Base-by-base conservation (phyloP, 192 early-diverging fungal species). In the Coemansia erecta region DNA sequence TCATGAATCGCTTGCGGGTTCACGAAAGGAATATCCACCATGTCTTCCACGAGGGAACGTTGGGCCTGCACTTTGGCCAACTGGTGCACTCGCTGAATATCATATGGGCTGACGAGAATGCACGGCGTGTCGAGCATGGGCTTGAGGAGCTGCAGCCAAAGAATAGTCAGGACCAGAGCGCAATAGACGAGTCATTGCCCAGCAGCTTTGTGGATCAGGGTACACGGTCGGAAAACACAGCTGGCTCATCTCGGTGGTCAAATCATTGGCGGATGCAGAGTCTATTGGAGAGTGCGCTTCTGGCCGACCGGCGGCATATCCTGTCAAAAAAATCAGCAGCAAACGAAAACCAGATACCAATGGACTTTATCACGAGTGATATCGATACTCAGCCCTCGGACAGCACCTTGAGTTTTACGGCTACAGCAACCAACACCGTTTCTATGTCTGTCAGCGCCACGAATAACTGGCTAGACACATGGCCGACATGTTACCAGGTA, bases 61-160 rank as follows among this genome's bases (percentile, higher is more conserved):
- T 46, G 2, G 45, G 19, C 4, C 15, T 41, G 40, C 54, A 59
- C 12, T 42, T 50, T 33, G 69, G 72, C 15, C 85, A 81, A 55
- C 69, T 88, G 23, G 85, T 92, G 3, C 83, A 83, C 8, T 87
- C 85, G 11, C 70, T 92, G 21, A 70, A 57, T 8, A 50, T 59
- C 3, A 70, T 89, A 23, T 91, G 87, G 88, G 67, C 86, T 56
- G 86, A 87, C 24, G 86, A 87, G 66, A 66, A 63, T 13, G 22
- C 33, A n/a, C 65, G 87, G 14, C 80, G 86, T 39, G 21, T 42
- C 17, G 22, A 45, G 14, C 53, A 44, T 28, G 70, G 61, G 11
- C 68, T 77, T 46, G 58, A 37, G n/a, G 37, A 37, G 19, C 51
- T 56, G 31, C 59, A 68, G 17, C 58, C 49, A 22, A 31, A 33